Evolutionary conservation across 202 grass and related monocot species (phyloP), one percentile per base, ranked within the genome.

Genomic region (Bolboschoenoplectus hybrid): DNA sequence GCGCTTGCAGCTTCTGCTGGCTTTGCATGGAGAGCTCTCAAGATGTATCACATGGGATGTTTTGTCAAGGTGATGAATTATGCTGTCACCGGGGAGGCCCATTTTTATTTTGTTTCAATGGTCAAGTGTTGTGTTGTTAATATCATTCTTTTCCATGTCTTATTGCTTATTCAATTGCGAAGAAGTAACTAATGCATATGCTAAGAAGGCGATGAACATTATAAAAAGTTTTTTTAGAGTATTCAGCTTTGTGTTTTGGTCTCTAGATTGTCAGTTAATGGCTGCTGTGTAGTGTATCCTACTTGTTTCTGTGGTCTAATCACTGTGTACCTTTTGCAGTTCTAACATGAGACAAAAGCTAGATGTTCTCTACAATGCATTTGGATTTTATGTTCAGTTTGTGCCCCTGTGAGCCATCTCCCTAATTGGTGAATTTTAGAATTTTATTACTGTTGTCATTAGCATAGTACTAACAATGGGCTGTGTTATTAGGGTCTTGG

Each of bases 341-440:
- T 38, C 87, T 83, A 20, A 19, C 34, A 38, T 85, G 75, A 89
- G 82, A 62, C 83, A 89, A 86, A 92, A 89, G 69, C 75, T 85
- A 80, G 94, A 92, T 67, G 85, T 97, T 88, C 88, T 97, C 45
- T 97, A 97, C 74, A 97, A 95, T 83, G 72, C 92, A 38, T 97
- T 97, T 90, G 95, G 95, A 57, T 97, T 95, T 68, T 97, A 97
- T 55, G 88, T 95, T 71, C 95, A 97, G 41, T 95, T 97, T 81
- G 83, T 90, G 65, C 86, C 89, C 65, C 76, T 92, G 95, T 97
- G 89, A 95, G 95, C 88, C 65, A 74, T 49, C 49, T 19, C 12
- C 16, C 5, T 68, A 44, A 45, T 74, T 74, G 71, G 20, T 51
- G 74, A 36, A 69, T 81, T 50, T 51, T 76, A 14, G 63, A 67